phyloP scores from a whole-genome alignment of 306 rosid species.

The Fagus crenata region DNA sequence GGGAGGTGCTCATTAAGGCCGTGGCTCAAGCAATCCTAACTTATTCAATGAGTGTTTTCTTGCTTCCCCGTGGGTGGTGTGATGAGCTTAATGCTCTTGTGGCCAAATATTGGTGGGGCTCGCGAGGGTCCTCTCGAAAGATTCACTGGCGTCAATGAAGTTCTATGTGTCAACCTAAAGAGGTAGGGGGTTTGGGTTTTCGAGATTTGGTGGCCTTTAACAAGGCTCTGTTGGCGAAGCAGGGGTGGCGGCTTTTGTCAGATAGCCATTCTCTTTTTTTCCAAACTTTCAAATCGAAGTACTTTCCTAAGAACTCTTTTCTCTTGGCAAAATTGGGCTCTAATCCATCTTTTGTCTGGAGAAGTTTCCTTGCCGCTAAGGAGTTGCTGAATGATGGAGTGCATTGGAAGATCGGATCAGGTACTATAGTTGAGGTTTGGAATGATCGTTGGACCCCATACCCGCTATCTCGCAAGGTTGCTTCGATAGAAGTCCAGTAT shows the following conservation, averaged over 20 bases:
- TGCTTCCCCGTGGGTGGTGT: too few species aligned
- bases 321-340: background rate
- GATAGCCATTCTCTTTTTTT: background rate
- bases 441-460: too few species aligned
- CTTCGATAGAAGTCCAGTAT: too few species aligned
- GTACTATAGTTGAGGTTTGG: background rate
- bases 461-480: too few species aligned
- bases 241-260: background rate
- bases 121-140: too few species aligned
- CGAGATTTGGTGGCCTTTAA: background rate
- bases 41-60: too few species aligned
- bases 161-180: background rate
- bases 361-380: background rate
- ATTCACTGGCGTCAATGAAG: background rate
- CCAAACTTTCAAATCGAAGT: background rate
- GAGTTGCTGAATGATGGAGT: background rate
- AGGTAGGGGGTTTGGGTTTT: background rate
- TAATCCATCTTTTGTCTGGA: too few species aligned
- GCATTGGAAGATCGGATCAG: background rate
- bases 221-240: background rate
- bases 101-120: too few species aligned
- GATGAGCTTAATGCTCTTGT: too few species aligned
- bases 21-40: too few species aligned
- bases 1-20: too few species aligned
- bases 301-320: background rate